Base-by-base conservation (phyloP, 2,329 filamentous ascomycete species). In the Teratosphaeria nubilosa region DNA sequence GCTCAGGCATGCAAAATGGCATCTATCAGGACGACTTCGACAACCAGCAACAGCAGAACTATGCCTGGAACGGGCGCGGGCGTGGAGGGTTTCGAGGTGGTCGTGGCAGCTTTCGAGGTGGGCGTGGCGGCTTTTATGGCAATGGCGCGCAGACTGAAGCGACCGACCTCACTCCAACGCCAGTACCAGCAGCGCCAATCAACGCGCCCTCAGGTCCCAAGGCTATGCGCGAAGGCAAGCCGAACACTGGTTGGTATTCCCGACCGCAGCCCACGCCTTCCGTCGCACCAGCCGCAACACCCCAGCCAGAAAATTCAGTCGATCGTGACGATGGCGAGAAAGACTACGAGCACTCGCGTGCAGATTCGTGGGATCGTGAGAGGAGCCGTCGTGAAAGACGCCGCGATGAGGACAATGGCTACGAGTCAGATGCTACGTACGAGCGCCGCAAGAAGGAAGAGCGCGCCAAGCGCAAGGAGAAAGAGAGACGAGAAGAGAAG, bases 211-310 rank as follows among this genome's bases (percentile, higher is more conserved):
- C 88, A 57, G 94, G 91, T 10, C 94, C 94, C 53, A 91, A 94
- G 74, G 94, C 94, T 20, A 95, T 97, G 90, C 83, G 92, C 62
- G 87, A 94, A 73, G 90, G 91, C 31, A 78, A 91, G 11, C 88
- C 89, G 55, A 95, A 95, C 72, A 91, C 86, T 58, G 89, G 88
- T 64, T 82, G 88, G 56, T 82, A 85, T 70, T 63, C 63, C 31
- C 62, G 63, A 53, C 58, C 58, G 16, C 61, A 55, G 59, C 60
- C 50, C 25, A 62, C 53, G 50, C 58, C 60, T n/a, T 62, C 65
- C n/a, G 58, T 24, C 45, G 54, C 37, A 51, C 55, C 34, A 30
- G 58, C 62, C 13, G 48, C 51, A 37, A 56, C 56, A 34, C 58
- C 61, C 34, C 59, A 60, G 52, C 59, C 51, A 14, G 56, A 56